A percentile compares a stretch with the other conserved stretches of the same genome.
phyloP scores from a whole-genome alignment of 352 stramenopile genomes.

The Peronospora belbahrii region DNA sequence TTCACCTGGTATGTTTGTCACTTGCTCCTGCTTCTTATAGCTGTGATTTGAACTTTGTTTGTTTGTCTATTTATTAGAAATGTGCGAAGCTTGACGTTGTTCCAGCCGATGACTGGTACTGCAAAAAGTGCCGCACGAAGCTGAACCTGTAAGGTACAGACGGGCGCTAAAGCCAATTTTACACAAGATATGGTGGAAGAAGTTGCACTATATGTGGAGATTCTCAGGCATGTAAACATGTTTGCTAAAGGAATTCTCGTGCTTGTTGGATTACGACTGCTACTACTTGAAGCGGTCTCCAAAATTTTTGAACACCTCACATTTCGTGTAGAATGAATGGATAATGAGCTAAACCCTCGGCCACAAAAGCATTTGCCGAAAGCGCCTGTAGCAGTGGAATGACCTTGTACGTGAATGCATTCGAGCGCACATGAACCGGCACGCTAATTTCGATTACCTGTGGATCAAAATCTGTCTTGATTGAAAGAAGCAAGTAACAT shows the following conservation, averaged over 20 bases:
- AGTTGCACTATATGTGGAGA: neutral
- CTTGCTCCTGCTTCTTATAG: neutral
- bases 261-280: too few relatives aligned
- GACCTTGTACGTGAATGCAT: constrained; percentile 10
- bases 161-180: constrained; percentile 13
- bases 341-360: too few relatives aligned
- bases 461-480: too few relatives aligned
- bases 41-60: constrained; percentile 1
- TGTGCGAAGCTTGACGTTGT: constrained; percentile 72
- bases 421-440: too few relatives aligned
- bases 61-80: constrained; percentile 54
- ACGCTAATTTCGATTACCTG: too few relatives aligned
- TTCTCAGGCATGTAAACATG: too few relatives aligned
- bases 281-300: too few relatives aligned
- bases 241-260: too few relatives aligned
- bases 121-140: constrained; percentile 55
- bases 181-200: constrained; percentile 10
- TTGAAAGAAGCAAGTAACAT: too few relatives aligned
- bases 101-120: constrained; percentile 86
- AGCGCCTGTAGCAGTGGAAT: constrained; percentile 90
- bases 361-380: constrained; percentile 83
- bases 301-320: too few relatives aligned
- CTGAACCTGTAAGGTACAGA: constrained; percentile 26
- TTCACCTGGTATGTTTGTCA: constrained; percentile 64
- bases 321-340: too few relatives aligned